Percentiles rank a stretch among this genome's conserved stretches.
Evolutionary conservation across 2,329 filamentous ascomycete species (phyloP).

Genomic region (Fusarium keratoplasticum): DNA sequence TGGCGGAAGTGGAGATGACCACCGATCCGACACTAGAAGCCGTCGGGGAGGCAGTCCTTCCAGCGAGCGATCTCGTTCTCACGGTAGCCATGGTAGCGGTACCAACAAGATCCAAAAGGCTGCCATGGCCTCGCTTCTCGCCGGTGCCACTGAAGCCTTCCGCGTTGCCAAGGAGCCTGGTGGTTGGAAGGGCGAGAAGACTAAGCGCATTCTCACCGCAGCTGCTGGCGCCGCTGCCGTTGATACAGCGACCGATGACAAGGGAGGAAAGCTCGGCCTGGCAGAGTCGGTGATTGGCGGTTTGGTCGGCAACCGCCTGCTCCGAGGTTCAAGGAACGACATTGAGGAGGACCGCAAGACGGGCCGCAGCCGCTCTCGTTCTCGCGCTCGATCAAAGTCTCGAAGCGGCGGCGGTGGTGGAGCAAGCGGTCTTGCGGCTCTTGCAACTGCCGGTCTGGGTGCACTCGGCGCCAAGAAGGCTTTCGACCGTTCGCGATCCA

Average conservation of each 20-base stretch:
- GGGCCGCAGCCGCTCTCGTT: constrained; percentile 77
- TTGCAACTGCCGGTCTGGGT: constrained; percentile 72
- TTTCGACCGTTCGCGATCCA: constrained; percentile 63
- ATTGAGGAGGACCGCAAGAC: constrained; percentile 71
- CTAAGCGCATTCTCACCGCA: constrained; percentile 90
- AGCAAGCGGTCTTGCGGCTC: constrained; percentile 66
- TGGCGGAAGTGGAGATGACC: constrained; percentile 59
- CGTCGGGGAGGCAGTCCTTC: constrained; percentile 61
- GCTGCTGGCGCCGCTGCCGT: constrained; percentile 88
- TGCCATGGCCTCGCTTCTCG: constrained; percentile 89
- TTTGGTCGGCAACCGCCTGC: constrained; percentile 84
- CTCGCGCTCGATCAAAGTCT: constrained; percentile 69
- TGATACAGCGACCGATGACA: constrained; percentile 78
- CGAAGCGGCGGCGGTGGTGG: constrained; percentile 54
- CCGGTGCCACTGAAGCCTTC: constrained; percentile 92
- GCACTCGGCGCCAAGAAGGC: constrained; percentile 72
- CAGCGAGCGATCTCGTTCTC: constrained; percentile 65
- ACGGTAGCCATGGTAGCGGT: constrained; percentile 54
- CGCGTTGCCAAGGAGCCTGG: constrained; percentile 89
- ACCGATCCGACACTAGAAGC: constrained; percentile 57
- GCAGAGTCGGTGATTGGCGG: constrained; percentile 90
- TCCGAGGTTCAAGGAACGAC: constrained; percentile 80
- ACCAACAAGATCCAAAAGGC: constrained; percentile 81
- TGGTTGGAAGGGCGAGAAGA: constrained; percentile 90
- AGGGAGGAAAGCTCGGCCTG: constrained; percentile 85